phyloP scores from a whole-genome alignment of 768 basidiomycete species.

The Leccinum arenicola region DNA sequence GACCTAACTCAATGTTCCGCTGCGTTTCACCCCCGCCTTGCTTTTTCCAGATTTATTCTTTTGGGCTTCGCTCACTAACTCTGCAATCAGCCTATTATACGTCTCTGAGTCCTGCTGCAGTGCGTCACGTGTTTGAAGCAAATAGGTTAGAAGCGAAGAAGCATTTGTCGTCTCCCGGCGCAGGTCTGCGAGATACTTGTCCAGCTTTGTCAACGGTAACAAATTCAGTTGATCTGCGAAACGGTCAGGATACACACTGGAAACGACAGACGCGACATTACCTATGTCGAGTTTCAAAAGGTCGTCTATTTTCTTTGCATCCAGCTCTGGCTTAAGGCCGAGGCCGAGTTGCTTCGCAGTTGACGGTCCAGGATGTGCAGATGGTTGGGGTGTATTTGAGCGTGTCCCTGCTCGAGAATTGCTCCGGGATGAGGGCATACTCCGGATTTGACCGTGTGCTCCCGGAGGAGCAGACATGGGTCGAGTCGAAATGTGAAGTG shows the following conservation, averaged over 20 bases:
- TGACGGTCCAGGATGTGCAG: conserved; percentile 30
- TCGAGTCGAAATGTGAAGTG: conserved; percentile 78
- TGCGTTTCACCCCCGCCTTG: conserved; percentile 44
- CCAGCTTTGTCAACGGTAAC: conserved; percentile 64
- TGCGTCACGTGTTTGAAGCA: conserved; percentile 78
- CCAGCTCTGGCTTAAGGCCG: conserved; percentile 75
- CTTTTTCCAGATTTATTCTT: conserved; percentile 71
- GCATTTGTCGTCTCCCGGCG: conserved; percentile 71
- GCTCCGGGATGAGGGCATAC: conserved; percentile 33
- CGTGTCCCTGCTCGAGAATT: conserved; percentile 54
- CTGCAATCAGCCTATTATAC: conserved; percentile 88
- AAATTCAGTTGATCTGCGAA: conserved; percentile 66
- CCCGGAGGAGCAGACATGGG: conserved; percentile 80
- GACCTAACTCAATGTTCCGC: conserved; percentile 42
- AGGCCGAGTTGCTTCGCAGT: conserved; percentile 46
- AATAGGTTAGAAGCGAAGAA: conserved; percentile 73
- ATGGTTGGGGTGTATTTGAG: conserved; percentile 43
- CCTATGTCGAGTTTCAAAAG: conserved; percentile 68
- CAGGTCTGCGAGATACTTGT: conserved; percentile 65
- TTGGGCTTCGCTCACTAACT: conserved; percentile 89
- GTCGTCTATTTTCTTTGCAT: conserved; percentile 60
- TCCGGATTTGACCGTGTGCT: conserved; percentile 35
- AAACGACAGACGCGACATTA: conserved; percentile 26
- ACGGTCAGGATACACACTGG: conserved; percentile 3
- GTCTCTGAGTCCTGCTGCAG: conserved; percentile 86